phyloP scores from a whole-genome alignment of 1,284 basidiomycete species.

The Tilletia setariae region DNA sequence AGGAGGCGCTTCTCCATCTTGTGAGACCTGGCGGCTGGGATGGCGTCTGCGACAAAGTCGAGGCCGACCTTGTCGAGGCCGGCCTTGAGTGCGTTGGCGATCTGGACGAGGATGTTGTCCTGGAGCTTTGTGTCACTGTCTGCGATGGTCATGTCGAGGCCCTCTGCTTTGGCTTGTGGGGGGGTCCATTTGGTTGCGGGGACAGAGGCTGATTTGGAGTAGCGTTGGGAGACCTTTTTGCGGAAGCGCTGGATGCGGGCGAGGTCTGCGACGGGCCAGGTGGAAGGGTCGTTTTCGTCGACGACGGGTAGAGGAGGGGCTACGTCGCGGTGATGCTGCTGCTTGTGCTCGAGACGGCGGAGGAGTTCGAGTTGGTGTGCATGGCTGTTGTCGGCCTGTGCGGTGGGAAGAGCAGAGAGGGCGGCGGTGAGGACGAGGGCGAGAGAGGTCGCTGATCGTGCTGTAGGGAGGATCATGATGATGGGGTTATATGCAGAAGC shows the following conservation, averaged over 20 bases:
- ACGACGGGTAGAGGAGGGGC: no score
- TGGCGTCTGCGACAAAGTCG: not conserved
- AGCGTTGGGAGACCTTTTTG: not conserved
- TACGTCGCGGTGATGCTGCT: no score
- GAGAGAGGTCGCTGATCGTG: no score
- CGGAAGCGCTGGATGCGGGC: constrained; percentile 4
- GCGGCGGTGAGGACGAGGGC: no score
- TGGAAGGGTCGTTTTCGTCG: no score
- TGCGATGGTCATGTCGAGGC: not conserved
- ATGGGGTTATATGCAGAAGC: no score
- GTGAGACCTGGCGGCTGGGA: not conserved
- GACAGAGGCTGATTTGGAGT: constrained; percentile 1
- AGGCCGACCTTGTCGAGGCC: not conserved
- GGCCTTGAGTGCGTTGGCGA: not conserved
- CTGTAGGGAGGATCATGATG: no score
- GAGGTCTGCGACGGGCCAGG: constrained; percentile 3
- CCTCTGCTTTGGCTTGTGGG: not conserved
- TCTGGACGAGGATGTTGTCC: not conserved
- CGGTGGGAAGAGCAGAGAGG: no score
- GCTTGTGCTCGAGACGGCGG: no score
- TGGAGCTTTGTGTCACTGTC: constrained; percentile 1
- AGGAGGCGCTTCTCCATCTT: not conserved
- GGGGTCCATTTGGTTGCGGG: not conserved
- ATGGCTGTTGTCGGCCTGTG: no score
- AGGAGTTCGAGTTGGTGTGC: no score